Percentiles rank a stretch among this genome's conserved stretches.
phyloP scores from a whole-genome alignment of 73 alveolate genomes.

The Paramecium tetraurelia region DNA sequence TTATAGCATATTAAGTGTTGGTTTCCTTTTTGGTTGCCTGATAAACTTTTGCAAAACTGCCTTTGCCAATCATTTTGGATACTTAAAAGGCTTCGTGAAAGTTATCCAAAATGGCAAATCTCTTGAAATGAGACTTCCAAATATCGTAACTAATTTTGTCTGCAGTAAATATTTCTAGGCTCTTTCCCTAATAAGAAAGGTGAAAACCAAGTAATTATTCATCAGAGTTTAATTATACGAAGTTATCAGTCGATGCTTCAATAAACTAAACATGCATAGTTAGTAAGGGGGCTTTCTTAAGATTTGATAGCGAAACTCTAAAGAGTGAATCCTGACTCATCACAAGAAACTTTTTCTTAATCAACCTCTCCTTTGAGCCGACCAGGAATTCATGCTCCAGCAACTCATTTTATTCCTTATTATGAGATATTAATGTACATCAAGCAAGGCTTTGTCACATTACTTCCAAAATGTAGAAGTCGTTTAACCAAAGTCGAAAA shows the following conservation, averaged over 20 bases:
- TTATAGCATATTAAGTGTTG: constrained; percentile 65
- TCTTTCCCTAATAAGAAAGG: constrained; percentile 26
- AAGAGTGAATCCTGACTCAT: background rate
- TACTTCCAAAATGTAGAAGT: background rate
- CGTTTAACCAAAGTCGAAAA: constrained; percentile 25
- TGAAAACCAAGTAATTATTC: constrained; percentile 34
- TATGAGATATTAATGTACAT: background rate
- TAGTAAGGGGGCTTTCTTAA: background rate
- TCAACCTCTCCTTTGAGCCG: background rate
- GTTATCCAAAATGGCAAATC: background rate
- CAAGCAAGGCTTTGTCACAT: constrained; percentile 4
- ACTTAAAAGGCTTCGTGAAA: constrained; percentile 5
- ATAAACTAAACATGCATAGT: constrained; percentile 21
- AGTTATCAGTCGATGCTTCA: background rate
- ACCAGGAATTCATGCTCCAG: background rate
- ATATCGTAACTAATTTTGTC: constrained; percentile 16
- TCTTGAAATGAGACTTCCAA: constrained; percentile 4
- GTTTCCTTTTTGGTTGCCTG: constrained; percentile 60
- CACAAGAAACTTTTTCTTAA: background rate
- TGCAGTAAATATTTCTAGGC: constrained; percentile 43
- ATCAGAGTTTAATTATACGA: constrained; percentile 35
- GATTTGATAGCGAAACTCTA: background rate
- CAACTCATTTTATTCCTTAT: background rate
- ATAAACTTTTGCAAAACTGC: constrained; percentile 73
- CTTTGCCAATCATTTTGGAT: constrained; percentile 68